Conservation (phyloP, 129 eudicot genomes). For the Lactuca saligna region DNA sequence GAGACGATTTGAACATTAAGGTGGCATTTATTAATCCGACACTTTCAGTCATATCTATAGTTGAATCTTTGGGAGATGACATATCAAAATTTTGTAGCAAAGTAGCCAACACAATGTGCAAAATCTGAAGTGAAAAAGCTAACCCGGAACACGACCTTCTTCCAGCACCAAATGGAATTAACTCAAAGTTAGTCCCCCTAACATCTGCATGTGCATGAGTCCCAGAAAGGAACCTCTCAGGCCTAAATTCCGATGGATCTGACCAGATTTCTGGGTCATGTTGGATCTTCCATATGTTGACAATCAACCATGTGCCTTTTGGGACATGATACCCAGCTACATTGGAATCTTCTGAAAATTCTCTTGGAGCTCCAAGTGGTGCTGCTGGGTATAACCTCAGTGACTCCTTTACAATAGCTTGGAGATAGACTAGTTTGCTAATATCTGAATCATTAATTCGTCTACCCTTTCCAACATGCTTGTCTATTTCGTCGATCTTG, state of each 20-base stretch:
- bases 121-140: constrained; percentile 30
- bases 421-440: constrained; percentile 38
- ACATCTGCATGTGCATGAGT: constrained; percentile 31
- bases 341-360: constrained; percentile 35
- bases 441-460: constrained; percentile 18
- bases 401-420: constrained; percentile 45
- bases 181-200: constrained; percentile 46
- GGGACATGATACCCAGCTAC: constrained; percentile 43
- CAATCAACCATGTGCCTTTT: constrained; percentile 43
- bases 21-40: constrained; percentile 32
- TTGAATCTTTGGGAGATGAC: not conserved
- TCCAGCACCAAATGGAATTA: constrained; percentile 56
- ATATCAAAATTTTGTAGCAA: constrained; percentile 13
- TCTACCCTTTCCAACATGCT: constrained; percentile 12
- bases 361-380: constrained; percentile 43
- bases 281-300: constrained; percentile 51
- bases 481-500: constrained; percentile 28
- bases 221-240: constrained; percentile 46
- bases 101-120: constrained; percentile 10
- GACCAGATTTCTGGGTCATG: constrained; percentile 42
- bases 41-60: constrained; percentile 23
- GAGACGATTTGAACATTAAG: constrained; percentile 12
- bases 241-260: constrained; percentile 37
- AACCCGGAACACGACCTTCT: constrained; percentile 52
- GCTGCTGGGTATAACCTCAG: constrained; percentile 45